Conservation (phyloP, 1,139 yeast genomes). For the Candida labiduridarum region DNA sequence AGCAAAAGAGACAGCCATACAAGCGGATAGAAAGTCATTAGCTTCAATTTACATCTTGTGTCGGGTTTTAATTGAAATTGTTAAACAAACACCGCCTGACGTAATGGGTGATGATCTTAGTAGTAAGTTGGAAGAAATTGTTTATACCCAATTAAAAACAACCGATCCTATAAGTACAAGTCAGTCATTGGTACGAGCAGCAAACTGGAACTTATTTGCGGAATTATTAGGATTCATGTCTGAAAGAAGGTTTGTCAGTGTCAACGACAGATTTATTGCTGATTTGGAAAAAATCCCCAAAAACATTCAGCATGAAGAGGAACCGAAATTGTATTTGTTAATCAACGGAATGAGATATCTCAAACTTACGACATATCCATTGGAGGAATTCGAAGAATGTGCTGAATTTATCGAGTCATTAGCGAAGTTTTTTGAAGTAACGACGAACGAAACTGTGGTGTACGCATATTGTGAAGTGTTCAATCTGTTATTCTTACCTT, state of each 20-base stretch:
- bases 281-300: slow-evolving; percentile 82
- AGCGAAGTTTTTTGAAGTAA: slow-evolving; percentile 74
- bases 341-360: slow-evolving; percentile 92
- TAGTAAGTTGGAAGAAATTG: slow-evolving; percentile 87
- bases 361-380: slow-evolving; percentile 76
- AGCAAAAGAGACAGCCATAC: slow-evolving; percentile 71
- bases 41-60: slow-evolving; percentile 91
- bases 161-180: slow-evolving; percentile 76
- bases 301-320: slow-evolving; percentile 55
- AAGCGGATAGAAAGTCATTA: slow-evolving; percentile 83
- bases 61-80: slow-evolving; percentile 89
- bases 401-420: slow-evolving; percentile 86
- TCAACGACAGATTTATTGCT: slow-evolving; percentile 90
- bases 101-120: slow-evolving; percentile 79
- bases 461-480: slow-evolving; percentile 87
- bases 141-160: slow-evolving; percentile 83
- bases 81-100: slow-evolving; percentile 77
- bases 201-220: slow-evolving; percentile 94
- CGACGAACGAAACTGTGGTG: slow-evolving; percentile 65
- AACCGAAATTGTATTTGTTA: slow-evolving; percentile 71
- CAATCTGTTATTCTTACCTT: slow-evolving; percentile 70
- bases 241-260: slow-evolving; percentile 76
- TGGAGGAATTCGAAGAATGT: slow-evolving; percentile 88
- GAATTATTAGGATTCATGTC: slow-evolving; percentile 91
- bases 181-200: slow-evolving; percentile 73